Percentiles rank a stretch among this genome's conserved stretches.
Conservation (phyloP, 257 asterid species). For the Voacanga thouarsii region DNA sequence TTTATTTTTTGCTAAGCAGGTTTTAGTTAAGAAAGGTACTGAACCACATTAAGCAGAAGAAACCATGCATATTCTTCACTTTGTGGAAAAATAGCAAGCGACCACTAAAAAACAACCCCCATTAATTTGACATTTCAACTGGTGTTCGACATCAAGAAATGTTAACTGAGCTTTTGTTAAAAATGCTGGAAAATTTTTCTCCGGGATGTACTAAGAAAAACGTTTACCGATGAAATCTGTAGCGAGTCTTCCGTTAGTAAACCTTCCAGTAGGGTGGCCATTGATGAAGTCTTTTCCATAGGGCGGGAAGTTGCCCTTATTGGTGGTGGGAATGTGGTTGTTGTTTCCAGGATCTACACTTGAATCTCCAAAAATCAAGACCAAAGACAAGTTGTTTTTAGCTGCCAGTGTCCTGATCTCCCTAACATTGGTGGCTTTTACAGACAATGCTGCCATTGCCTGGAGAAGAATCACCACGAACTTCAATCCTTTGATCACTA, state of each 20-base stretch:
- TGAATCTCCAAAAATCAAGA: constrained; percentile 58
- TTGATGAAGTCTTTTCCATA: constrained; percentile 43
- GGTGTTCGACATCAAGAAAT: too few species aligned
- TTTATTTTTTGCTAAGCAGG: too few species aligned
- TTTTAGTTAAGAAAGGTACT: too few species aligned
- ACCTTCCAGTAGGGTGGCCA: constrained; percentile 46
- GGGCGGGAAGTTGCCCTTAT: constrained; percentile 41
- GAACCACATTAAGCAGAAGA: too few species aligned
- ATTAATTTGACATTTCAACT: too few species aligned
- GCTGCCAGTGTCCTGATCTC: constrained; percentile 32
- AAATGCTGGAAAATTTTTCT: neutral
- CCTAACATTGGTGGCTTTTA: constrained; percentile 18
- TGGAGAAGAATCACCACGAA: neutral
- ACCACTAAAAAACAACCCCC: too few species aligned
- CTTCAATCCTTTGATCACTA: neutral
- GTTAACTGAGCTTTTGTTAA: neutral
- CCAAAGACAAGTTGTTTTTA: constrained; percentile 35
- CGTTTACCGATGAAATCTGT: constrained; percentile 44
- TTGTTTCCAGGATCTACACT: constrained; percentile 63
- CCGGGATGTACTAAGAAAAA: too few species aligned
- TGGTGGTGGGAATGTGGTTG: constrained; percentile 28
- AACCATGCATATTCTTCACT: too few species aligned
- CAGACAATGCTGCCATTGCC: constrained; percentile 4
- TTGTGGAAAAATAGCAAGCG: too few species aligned
- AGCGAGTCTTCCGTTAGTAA: constrained; percentile 45